Evolutionary conservation across 352 stramenopile genomes (phyloP).

Genomic region (Pilasporangium apinafurcum): DNA sequence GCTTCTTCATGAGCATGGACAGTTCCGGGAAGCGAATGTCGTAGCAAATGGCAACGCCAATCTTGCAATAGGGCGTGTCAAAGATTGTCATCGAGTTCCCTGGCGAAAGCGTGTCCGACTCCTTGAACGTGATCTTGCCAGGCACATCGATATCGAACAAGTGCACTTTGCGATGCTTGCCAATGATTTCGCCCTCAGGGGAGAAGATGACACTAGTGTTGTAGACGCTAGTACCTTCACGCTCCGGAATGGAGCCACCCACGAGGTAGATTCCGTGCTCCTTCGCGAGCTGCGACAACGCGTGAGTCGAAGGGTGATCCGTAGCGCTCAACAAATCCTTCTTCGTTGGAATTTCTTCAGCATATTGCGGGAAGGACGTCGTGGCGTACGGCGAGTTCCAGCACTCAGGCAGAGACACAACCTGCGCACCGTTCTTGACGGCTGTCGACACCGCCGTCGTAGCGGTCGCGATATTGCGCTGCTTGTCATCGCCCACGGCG

Average conservation of each 20-base stretch:
- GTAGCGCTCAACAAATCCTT: conserved; percentile 43
- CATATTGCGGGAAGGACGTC: conserved; percentile 95
- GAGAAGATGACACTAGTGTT: conserved; percentile 99
- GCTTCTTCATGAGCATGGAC: conserved; percentile 93
- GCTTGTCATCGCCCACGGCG: conserved; percentile 84
- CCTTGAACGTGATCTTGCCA: conserved; percentile 98
- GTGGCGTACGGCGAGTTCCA: conserved; percentile 98
- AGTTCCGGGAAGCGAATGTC: conserved; percentile 99
- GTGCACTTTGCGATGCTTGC: conserved; percentile 99
- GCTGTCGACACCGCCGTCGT: conserved; percentile 57
- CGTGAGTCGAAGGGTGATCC: conserved; percentile 79
- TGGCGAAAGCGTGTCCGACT: conserved; percentile 97
- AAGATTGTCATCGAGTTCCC: conserved; percentile 87
- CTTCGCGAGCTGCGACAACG: conserved; percentile 88
- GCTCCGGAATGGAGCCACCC: conserved; percentile 96
- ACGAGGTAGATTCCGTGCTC: conserved; percentile 92
- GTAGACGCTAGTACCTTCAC: conserved; percentile 89
- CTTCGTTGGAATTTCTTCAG: conserved; percentile 90
- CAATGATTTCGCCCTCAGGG: conserved; percentile 91
- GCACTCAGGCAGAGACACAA: conserved; percentile 93
- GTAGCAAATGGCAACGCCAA: conserved; percentile 99
- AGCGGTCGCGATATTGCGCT: conserved; percentile 77
- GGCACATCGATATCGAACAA: conserved; percentile 99
- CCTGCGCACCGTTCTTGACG: conserved; percentile 69
- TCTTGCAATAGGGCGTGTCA: conserved; percentile 87